Base-by-base conservation (phyloP, 73 alveolate genomes). In the Effrenium voratum region DNA sequence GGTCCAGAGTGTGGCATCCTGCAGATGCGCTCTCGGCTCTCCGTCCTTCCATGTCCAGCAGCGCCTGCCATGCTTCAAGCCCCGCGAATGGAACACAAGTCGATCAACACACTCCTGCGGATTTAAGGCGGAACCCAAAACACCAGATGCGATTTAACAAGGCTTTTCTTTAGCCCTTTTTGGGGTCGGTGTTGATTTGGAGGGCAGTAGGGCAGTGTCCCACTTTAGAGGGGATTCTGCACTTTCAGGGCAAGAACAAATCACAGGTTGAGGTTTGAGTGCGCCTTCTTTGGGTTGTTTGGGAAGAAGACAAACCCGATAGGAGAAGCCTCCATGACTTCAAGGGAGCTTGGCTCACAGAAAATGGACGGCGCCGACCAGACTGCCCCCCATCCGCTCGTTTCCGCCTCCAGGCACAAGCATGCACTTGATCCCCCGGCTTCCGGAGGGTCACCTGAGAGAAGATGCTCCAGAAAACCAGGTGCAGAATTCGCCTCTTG, bases 401-500 rank as follows among this genome's bases (percentile, higher is more conserved):
- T 16, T 6, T 28, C 84, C 85, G 82, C 96, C 97, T 90, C 5
- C 55, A 73, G 5, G 97, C 46, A 55, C 97, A 90, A 30, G 97
- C 97, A 73, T 87, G 49, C 26, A 90, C 97, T 1, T 73, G 45
- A 41, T 90, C 97, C 36, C 75, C 52, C 49, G 97, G 97, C 63
- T 90, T 90, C 19, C 97, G 97, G 55, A 90, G 75, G 34, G 97
- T 66, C 26, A 90, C 86, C 97, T 90, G 36, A 15, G 68, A 26
- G 72, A 13, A 57, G 72, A n/a, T n/a, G n/a, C n/a, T n/a, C n/a
- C n/a, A n/a, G n/a, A n/a, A n/a, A n/a, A n/a, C n/a, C n/a, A n/a
- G n/a, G n/a, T n/a, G n/a, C n/a, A n/a, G n/a, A n/a, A n/a, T n/a
- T n/a, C n/a, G n/a, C n/a, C n/a, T n/a, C n/a, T n/a, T n/a, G n/a